These are phyloP conservation scores for Aureobasidium subglaciale DNA, from an alignment of 2,329 filamentous ascomycete species.

Conservation along the genomic window DNA sequence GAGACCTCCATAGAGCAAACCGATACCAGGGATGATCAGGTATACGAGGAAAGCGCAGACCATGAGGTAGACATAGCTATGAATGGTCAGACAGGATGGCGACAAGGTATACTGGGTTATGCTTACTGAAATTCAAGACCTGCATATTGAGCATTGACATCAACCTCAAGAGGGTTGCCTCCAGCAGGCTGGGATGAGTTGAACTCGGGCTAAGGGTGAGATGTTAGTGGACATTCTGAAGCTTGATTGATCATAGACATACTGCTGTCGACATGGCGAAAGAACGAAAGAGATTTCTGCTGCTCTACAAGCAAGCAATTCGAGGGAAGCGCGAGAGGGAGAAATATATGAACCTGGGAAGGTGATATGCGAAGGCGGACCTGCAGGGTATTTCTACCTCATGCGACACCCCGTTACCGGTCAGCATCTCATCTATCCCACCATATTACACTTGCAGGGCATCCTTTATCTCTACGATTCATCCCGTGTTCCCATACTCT, in stretches of 20 bases:
- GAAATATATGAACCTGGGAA: not conserved
- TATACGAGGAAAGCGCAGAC: conserved; percentile 56
- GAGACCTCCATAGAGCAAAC: conserved; percentile 57
- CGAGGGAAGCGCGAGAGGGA: not conserved
- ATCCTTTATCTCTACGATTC: conserved; percentile 3
- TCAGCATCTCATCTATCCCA: not conserved
- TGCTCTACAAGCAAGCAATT: not conserved
- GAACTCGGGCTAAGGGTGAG: conserved; percentile 28
- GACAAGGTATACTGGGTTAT: not conserved
- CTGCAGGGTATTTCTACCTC: conserved; percentile 11
- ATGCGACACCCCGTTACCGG: conserved; percentile 4
- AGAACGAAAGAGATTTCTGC: not conserved
- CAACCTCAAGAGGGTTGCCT: conserved; percentile 45
- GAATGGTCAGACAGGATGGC: not conserved
- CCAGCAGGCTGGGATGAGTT: conserved; percentile 43
- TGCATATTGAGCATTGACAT: conserved; percentile 52
- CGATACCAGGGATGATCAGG: conserved; percentile 61
- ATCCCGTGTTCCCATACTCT: conserved; percentile 1
- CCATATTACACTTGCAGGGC: not conserved
- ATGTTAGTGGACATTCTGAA: not conserved
- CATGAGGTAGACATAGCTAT: conserved; percentile 49
- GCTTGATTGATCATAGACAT: not conserved
- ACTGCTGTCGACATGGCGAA: conserved; percentile 2
- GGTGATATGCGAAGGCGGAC: not conserved
- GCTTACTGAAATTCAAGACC: conserved; percentile 49